Conservation (phyloP, 2,329 filamentous ascomycete species). For the Fusarium succisae region DNA sequence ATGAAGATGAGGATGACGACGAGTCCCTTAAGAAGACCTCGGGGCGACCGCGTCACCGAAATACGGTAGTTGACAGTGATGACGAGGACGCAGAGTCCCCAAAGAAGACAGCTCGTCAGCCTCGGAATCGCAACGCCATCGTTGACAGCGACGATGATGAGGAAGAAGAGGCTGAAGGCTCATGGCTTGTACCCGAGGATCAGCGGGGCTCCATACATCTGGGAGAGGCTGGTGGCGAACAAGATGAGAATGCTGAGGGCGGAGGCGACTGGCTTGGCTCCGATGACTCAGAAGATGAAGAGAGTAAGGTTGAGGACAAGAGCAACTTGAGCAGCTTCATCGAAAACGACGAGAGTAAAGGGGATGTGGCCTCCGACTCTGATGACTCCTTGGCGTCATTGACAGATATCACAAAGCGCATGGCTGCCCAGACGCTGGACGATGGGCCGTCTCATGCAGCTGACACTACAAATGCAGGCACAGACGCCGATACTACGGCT, state of each 20-base stretch:
- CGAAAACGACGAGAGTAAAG: slow-evolving; percentile 58
- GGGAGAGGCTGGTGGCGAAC: slow-evolving; percentile 82
- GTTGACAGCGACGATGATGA: slow-evolving; percentile 75
- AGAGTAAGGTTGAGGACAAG: slow-evolving; percentile 61
- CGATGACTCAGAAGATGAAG: slow-evolving; percentile 70
- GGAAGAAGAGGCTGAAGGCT: slow-evolving; percentile 74
- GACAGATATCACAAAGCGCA: slow-evolving; percentile 49
- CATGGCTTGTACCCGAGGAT: slow-evolving; percentile 80
- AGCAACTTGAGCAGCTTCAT: slow-evolving; percentile 66
- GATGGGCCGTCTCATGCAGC: slow-evolving; percentile 36
- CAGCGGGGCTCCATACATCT: slow-evolving; percentile 69
- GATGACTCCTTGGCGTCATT: slow-evolving; percentile 50
- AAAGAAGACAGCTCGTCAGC: slow-evolving; percentile 45
- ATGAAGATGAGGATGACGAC: slow-evolving; percentile 38
- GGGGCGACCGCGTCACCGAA: slow-evolving; percentile 25
- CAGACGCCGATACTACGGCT: slow-evolving; percentile 20
- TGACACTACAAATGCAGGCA: slow-evolving; percentile 20
- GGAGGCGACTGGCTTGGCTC: slow-evolving; percentile 81
- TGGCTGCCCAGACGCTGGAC: slow-evolving; percentile 50
- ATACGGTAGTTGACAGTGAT: slow-evolving; percentile 30
- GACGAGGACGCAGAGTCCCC: slow-evolving; percentile 28
- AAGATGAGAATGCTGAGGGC: slow-evolving; percentile 88
- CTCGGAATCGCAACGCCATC: slow-evolving; percentile 65
- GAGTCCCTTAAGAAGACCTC: slow-evolving; percentile 26
- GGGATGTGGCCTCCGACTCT: slow-evolving; percentile 38